Evolutionary conservation across 2,329 filamentous ascomycete species (phyloP).

Genomic region (Pestalotiopsis sp.): DNA sequence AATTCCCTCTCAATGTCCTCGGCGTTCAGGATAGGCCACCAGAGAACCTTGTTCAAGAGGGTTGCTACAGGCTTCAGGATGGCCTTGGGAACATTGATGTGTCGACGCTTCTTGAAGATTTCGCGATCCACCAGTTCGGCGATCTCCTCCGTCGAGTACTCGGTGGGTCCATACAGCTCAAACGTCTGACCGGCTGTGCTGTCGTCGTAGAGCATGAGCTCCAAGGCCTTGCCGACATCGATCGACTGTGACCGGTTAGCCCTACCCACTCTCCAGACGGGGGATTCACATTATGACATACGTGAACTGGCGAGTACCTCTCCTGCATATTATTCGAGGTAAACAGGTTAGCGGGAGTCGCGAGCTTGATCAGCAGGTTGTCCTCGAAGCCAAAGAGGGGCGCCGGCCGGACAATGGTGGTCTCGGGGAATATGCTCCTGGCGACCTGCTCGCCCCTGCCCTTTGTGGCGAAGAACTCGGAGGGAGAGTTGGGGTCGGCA

Average conservation of each 20-base stretch:
- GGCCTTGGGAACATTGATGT: constrained; percentile 86
- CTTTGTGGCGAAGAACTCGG: constrained; percentile 93
- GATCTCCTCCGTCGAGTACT: constrained; percentile 89
- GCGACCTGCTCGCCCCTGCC: constrained; percentile 80
- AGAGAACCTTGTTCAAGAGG: constrained; percentile 77
- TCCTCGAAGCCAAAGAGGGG: constrained; percentile 96
- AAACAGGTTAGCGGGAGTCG: constrained; percentile 76
- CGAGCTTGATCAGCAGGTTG: constrained; percentile 82
- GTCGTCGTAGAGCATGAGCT: constrained; percentile 89
- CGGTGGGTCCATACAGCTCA: constrained; percentile 90
- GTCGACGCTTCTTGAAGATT: constrained; percentile 84
- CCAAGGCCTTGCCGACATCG: constrained; percentile 86
- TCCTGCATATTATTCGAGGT: constrained; percentile 94
- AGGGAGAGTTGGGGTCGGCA: constrained; percentile 74
- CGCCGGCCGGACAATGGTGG: constrained; percentile 91
- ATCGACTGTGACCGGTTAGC: constrained; percentile 58
- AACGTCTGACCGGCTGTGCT: constrained; percentile 86
- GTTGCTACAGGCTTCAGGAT: constrained; percentile 74
- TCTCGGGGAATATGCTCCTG: constrained; percentile 90
- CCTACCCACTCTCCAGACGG: neutral
- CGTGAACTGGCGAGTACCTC: constrained; percentile 87
- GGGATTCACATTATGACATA: constrained; percentile 39
- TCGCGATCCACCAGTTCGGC: constrained; percentile 86
- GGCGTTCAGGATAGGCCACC: constrained; percentile 82
- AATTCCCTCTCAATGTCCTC: constrained; percentile 92